A percentile compares a stretch with the other conserved stretches of the same genome.
Evolutionary conservation across 305 asterid species (phyloP).

Genomic region (Euphrasia arctica): DNA sequence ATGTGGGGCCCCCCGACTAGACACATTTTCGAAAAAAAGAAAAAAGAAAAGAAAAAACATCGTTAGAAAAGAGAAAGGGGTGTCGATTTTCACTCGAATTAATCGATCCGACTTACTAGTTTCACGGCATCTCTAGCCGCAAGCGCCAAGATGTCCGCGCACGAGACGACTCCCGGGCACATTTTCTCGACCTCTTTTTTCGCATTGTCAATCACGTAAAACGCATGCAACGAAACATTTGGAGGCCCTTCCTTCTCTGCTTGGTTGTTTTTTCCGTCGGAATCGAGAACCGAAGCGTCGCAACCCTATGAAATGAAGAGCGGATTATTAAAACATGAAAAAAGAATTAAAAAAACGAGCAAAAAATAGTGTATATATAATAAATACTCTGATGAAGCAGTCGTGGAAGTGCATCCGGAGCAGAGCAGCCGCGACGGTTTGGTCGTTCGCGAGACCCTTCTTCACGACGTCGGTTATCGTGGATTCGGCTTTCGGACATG

Average conservation of each 20-base stretch:
- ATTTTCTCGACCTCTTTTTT: conserved; percentile 53
- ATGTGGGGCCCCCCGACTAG: conserved; percentile 50
- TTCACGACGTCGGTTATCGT: conserved; percentile 36
- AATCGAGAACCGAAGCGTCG: conserved; percentile 46
- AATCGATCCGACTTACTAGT: too few species aligned
- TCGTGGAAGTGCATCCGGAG: conserved; percentile 88
- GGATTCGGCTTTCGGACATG: conserved; percentile 59
- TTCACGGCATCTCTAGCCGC: conserved; percentile 66
- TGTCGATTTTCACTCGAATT: too few species aligned
- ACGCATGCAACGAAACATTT: conserved; percentile 38
- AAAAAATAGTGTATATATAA: background rate
- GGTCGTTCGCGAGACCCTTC: conserved; percentile 45
- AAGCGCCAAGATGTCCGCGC: conserved; percentile 70
- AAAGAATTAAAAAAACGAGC: background rate
- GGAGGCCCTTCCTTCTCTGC: conserved; percentile 51
- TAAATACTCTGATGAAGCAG: conserved; percentile 63
- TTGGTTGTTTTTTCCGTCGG: conserved; percentile 27
- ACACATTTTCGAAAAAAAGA: too few species aligned
- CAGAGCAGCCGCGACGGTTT: conserved; percentile 60
- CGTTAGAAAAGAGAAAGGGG: too few species aligned
- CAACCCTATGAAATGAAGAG: conserved; percentile 35
- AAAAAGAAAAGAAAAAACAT: too few species aligned
- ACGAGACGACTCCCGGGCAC: conserved; percentile 76
- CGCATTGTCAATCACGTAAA: conserved; percentile 49
- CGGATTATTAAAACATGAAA: background rate